A percentile compares a stretch with the other conserved stretches of the same genome.
These are phyloP conservation scores for Kappamyces sp. DNA, from an alignment of 192 early-diverging fungal genomes.

Conservation along the genomic window DNA sequence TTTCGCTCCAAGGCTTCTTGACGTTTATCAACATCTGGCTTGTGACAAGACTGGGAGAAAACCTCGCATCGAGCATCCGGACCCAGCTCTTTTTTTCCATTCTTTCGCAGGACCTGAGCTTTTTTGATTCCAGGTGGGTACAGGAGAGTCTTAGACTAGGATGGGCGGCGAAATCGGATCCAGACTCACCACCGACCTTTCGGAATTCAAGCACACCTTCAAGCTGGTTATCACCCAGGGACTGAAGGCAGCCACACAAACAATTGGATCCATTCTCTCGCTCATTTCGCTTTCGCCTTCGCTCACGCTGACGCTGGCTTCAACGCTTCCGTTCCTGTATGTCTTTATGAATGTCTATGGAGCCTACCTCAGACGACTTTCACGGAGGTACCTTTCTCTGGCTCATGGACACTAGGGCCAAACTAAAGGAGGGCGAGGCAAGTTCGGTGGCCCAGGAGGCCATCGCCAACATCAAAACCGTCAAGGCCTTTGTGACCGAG, in stretches of 20 bases:
- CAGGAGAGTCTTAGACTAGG: neutral
- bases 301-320: conserved; percentile 21
- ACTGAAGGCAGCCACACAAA: conserved; percentile 33
- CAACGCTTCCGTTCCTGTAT: conserved; percentile 34
- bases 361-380: conserved; percentile 23
- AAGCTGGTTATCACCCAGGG: conserved; percentile 34
- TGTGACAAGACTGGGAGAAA: conserved; percentile 30
- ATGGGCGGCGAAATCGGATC: conserved; percentile 28
- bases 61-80: conserved; percentile 19
- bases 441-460: conserved; percentile 28
- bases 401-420: conserved; percentile 16
- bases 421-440: conserved; percentile 18
- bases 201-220: conserved; percentile 38
- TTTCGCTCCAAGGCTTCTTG: conserved; percentile 18
- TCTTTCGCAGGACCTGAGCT: conserved; percentile 31
- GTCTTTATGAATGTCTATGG: conserved; percentile 35
- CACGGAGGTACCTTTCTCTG: neutral
- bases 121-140: conserved; percentile 22
- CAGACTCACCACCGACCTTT: conserved; percentile 27
- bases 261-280: conserved; percentile 28
- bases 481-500: conserved; percentile 32
- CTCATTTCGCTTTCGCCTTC: conserved; percentile 25
- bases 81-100: conserved; percentile 21
- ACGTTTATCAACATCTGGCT: conserved; percentile 34
- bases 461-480: conserved; percentile 32